phyloP scores from a whole-genome alignment of 306 rosid genomes.

The Parietaria judaica region DNA sequence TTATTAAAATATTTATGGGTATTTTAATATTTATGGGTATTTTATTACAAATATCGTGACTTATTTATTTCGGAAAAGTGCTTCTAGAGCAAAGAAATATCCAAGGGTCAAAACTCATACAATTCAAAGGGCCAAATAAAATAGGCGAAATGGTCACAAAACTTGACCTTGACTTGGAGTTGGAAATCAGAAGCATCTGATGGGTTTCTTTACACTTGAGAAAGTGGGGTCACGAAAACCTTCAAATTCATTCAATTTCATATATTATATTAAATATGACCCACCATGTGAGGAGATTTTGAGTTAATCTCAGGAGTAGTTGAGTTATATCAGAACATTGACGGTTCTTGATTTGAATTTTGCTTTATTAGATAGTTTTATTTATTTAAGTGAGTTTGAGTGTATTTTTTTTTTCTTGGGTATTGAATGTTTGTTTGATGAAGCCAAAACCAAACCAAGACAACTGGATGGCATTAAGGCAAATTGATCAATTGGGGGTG shows the following conservation, averaged over 20 bases:
- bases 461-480: constrained; percentile 11
- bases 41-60: too few species aligned
- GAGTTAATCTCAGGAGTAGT: background rate
- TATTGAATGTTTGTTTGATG: background rate
- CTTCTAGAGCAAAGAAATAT: background rate
- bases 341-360: background rate
- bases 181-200: background rate
- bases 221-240: background rate
- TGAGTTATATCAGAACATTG: background rate
- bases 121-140: constrained; percentile 7
- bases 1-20: too few species aligned
- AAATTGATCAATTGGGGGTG: background rate
- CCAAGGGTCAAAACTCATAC: constrained; percentile 4
- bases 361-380: background rate
- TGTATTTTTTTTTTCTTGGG: background rate
- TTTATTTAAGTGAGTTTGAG: background rate
- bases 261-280: background rate
- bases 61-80: background rate
- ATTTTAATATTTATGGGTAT: too few species aligned
- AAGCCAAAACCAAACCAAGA: background rate
- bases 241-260: constrained; percentile 3
- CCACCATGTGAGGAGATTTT: constrained; percentile 11
- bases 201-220: background rate
- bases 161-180: constrained; percentile 16
- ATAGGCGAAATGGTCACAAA: background rate